These are phyloP conservation scores for Candida insectalens DNA, from an alignment of 805 yeast species.

Conservation along the genomic window DNA sequence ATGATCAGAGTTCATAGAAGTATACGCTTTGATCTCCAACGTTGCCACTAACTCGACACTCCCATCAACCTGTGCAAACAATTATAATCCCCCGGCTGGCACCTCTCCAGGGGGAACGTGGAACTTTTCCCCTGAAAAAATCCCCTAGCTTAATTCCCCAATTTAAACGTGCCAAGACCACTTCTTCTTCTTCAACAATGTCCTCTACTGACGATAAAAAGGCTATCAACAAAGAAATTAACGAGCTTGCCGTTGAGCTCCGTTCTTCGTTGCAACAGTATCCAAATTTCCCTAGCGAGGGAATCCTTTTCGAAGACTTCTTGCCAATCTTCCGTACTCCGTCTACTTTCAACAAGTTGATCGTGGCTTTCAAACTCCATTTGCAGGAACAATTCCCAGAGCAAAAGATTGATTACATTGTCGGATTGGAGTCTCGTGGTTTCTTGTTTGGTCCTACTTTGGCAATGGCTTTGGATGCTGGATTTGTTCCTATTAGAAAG, in stretches of 20 bases:
- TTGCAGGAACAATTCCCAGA: constrained; percentile 44
- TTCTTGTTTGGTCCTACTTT: constrained; percentile 93
- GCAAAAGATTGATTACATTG: constrained; percentile 66
- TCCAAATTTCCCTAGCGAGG: constrained; percentile 91
- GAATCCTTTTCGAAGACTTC: constrained; percentile 91
- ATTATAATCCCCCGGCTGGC: no score
- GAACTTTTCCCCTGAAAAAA: no score
- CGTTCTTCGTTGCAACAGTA: constrained; percentile 58
- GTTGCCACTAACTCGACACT: no score
- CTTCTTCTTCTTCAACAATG: no score
- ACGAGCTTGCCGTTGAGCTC: constrained; percentile 32
- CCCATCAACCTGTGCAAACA: no score
- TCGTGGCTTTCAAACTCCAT: constrained; percentile 73
- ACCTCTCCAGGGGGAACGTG: no score
- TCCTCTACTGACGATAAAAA: no score
- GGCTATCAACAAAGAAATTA: constrained; percentile 18
- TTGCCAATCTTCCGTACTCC: constrained; percentile 89
- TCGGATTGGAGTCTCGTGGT: constrained; percentile 96
- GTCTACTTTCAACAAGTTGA: constrained; percentile 64
- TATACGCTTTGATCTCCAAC: no score
- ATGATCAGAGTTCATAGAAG: no score
- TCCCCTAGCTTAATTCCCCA: no score
- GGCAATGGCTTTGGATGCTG: constrained; percentile 81
- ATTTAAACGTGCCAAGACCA: no score
- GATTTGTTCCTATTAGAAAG: constrained; percentile 93